Base-by-base conservation (phyloP, 129 eudicot genomes). In the Scalesia atractyloides region DNA sequence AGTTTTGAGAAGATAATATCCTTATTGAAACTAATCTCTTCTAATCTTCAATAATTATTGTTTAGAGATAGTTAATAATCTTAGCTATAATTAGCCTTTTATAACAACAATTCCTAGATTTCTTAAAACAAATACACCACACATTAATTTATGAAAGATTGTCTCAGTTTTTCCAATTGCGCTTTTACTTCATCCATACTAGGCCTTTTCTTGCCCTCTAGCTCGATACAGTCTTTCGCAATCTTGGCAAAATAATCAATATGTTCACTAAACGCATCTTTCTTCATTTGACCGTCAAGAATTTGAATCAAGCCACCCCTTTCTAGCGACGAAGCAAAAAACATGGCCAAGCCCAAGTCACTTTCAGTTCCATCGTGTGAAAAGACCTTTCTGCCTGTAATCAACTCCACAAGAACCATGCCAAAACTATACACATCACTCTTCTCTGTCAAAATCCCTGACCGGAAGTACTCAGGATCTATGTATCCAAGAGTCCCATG, bases 181-280 rank as follows among this genome's bases (percentile, higher is more conserved):
- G 20, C n/a, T 18, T 56, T 56, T 7, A 56, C 62, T 19, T 4
- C 33, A 9, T 54, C 19, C 62, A 56, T 56, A 20, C 10, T 56
- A 56, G 62, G 62, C 34, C 62, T 19, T 19, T 56, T 56, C 61
- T 56, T 56, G 34, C 62, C 62, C 15, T 56, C 62, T 56, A 56
- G 20, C 62, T 56, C 62, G 12, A 56, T 18, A 56, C 62, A 56
- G 2, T 9, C 34, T 18, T 56, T 56, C 1, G 34, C n/a, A 56
- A 56, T 30, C 33, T 19, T 56, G 6, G 62, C 34, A 20, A 56
- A 0, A 6, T 19, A 16, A 2, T 8, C 20, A 9, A 56, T 56
- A 19, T 9, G 30, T 12, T 20, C 15, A 19, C 22, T 18, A 19
- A 9, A 1, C 13, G 7, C 62, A 56, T 19, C 62, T 56, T 56